Conservation (phyloP, 306 rosid genomes). For the Acacia crassicarpa region DNA sequence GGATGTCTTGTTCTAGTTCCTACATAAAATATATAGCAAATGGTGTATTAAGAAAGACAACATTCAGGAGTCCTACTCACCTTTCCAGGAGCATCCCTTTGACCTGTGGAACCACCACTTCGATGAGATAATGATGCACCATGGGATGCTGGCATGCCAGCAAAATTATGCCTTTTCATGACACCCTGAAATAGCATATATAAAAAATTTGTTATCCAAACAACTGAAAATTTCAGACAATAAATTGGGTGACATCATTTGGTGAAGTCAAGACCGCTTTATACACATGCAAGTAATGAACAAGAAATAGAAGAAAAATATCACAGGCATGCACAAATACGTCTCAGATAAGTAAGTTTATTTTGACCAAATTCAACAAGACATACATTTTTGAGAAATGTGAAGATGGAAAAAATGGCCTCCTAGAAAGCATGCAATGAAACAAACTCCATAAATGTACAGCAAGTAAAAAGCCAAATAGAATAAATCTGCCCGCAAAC, state of each 20-base stretch:
- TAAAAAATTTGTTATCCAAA: conserved; percentile 2
- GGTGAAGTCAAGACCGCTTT: background rate
- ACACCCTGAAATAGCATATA: conserved; percentile 59
- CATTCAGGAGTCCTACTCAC: conserved; percentile 38
- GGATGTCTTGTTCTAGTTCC: background rate
- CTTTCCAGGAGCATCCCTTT: conserved; percentile 72
- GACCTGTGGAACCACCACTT: conserved; percentile 74
- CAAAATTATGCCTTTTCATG: conserved; percentile 55
- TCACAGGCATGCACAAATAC: background rate
- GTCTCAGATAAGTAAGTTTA: background rate
- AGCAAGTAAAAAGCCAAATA: background rate
- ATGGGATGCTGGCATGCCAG: conserved; percentile 75
- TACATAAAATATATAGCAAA: conserved; percentile 16
- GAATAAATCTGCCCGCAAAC: background rate
- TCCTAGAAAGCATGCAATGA: conserved; percentile 16
- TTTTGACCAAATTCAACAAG: background rate
- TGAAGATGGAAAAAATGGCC: background rate
- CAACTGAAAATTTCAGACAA: background rate
- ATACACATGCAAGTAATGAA: conserved; percentile 2
- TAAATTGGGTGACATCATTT: background rate
- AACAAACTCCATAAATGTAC: background rate
- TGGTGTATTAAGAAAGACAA: background rate
- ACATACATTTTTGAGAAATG: background rate
- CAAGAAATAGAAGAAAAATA: conserved; percentile 11
- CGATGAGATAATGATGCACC: conserved; percentile 75